Evolutionary conservation across 176 grass and related monocot genomes (phyloP), one percentile per base, ranked within the genome.

Genomic region (Raddia distichophylla): DNA sequence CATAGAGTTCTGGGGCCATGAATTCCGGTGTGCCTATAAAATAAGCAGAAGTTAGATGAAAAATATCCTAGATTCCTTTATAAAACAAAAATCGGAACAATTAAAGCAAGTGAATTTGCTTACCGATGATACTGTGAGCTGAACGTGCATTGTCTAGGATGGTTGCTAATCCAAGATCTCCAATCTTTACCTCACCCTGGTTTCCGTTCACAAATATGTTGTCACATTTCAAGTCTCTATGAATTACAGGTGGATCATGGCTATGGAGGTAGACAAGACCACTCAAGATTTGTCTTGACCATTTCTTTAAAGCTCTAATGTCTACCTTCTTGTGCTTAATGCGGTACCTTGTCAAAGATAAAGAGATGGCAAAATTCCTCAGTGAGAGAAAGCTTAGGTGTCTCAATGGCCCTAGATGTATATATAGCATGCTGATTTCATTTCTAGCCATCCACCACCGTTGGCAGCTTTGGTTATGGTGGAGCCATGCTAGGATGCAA

Each of bases 151-250:
- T 82, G 46, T 88, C 81, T 60, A 94, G 73, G 73, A 91, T 94
- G 18, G 92, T 86, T 34, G 89, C 92, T 84, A 94, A 91, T 43
- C 92, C 92, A 33, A 94, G 84, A 58, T 94, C 92, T 71, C 92
- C 92, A 87, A 91, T 94, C 81, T 94, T 94, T 60, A 91, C 92
- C 70, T 94, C 92, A 32, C 92, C 92, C 72, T 91, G 92, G 73
- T 94, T 94, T 58, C 89, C 92, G 27, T 94, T 94, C 59, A 94
- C 89, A 79, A 94, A 94, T 74, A 94, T 94, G 42, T 94, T 94
- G 48, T 94, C 92, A 0, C 92, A 91, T 76, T 94, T 94, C 66
- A 94, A 78, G 20, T 94, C 92, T 79, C 92, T 78, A 22, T 94
- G 92, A 44, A 94, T 94, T 42, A 91, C 84, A 27, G 92, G 92